phyloP scores from a whole-genome alignment of 2,329 filamentous ascomycete species.

The Colletotrichum spinosum region DNA sequence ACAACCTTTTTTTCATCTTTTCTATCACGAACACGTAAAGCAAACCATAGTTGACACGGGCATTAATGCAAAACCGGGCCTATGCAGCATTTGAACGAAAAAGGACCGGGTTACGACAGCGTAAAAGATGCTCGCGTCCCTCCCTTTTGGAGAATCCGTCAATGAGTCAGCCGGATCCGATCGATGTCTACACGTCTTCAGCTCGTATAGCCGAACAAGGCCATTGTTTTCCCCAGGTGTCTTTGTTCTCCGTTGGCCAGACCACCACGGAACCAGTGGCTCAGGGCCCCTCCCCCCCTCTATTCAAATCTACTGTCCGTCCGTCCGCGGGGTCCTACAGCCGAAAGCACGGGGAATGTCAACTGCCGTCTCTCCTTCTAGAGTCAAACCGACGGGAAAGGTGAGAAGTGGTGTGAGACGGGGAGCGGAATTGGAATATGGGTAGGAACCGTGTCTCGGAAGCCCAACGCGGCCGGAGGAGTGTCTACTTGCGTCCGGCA shows the following conservation, averaged over 20 bases:
- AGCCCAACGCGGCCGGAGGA: conserved; percentile 30
- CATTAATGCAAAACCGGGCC: too few relatives aligned
- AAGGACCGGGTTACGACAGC: neutral
- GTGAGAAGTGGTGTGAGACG: neutral
- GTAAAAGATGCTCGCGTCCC: neutral
- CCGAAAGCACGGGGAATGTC: conserved; percentile 14
- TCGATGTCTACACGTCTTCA: conserved; percentile 9
- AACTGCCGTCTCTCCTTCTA: conserved; percentile 15
- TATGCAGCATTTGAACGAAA: too few relatives aligned
- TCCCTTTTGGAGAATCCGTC: conserved; percentile 6
- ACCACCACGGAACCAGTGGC: conserved; percentile 24
- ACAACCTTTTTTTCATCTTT: neutral
- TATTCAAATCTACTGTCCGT: conserved; percentile 4
- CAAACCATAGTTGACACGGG: neutral
- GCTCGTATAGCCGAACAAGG: conserved; percentile 18
- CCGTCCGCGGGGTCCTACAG: conserved; percentile 4
- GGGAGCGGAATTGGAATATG: conserved; percentile 1
- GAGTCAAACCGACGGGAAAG: neutral
- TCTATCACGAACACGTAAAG: conserved; percentile 13
- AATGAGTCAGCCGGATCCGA: conserved; percentile 18
- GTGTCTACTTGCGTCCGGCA: conserved; percentile 28
- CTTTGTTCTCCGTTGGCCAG: conserved; percentile 32
- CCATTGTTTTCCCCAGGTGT: conserved; percentile 16
- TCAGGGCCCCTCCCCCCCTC: conserved; percentile 5
- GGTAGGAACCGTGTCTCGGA: conserved; percentile 29